These are phyloP conservation scores for Codiaeum variegatum DNA, from an alignment of 441 rosid genomes.

Conservation along the genomic window DNA sequence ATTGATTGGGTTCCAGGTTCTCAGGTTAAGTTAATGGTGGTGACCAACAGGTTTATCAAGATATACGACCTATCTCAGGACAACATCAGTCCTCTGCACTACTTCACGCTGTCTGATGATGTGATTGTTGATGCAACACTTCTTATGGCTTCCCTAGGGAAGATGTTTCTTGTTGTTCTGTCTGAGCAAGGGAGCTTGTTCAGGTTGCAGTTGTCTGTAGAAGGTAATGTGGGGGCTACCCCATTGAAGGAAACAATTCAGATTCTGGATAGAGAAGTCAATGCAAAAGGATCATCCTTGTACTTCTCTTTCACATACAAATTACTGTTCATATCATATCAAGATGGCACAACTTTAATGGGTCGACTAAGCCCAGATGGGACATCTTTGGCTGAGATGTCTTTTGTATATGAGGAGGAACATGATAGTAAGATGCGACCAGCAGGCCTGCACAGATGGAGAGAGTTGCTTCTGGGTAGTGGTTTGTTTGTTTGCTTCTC, in stretches of 20 bases:
- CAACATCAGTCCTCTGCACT: conserved; percentile 93
- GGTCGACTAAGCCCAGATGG: conserved; percentile 78
- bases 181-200: conserved; percentile 85
- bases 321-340: conserved; percentile 82
- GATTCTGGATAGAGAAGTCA: conserved; percentile 62
- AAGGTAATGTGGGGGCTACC: conserved; percentile 85
- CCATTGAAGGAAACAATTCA: conserved; percentile 79
- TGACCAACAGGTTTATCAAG: conserved; percentile 92
- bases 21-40: conserved; percentile 95
- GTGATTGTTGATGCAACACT: conserved; percentile 91
- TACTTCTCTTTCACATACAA: conserved; percentile 80
- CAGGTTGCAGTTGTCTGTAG: conserved; percentile 74
- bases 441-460: conserved; percentile 97
- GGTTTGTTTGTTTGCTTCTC: conserved; percentile 91
- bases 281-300: conserved; percentile 85
- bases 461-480: conserved; percentile 76
- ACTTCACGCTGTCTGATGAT: conserved; percentile 82
- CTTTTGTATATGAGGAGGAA: conserved; percentile 78
- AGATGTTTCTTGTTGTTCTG: conserved; percentile 84
- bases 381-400: conserved; percentile 62
- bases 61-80: conserved; percentile 98
- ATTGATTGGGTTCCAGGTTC: conserved; percentile 99
- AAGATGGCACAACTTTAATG: conserved; percentile 83
- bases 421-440: conserved; percentile 66
- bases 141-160: conserved; percentile 78